Evolutionary conservation across 768 basidiomycete species (phyloP).

Genomic region (Tricholoma saponaceum): DNA sequence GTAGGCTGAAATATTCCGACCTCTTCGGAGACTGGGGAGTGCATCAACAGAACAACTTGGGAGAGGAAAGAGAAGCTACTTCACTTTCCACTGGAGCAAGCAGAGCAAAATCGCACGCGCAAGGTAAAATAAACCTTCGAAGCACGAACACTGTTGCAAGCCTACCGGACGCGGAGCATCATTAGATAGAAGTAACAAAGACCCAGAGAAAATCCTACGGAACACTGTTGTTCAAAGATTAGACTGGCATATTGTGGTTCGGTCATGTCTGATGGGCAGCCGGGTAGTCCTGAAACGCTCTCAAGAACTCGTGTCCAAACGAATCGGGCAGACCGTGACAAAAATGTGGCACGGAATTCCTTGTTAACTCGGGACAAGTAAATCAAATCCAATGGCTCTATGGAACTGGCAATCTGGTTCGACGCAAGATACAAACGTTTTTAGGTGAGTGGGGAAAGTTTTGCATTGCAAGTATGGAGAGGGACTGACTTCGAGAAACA

Average conservation of each 20-base stretch:
- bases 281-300: slow-evolving; percentile 13
- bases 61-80: too few relatives aligned
- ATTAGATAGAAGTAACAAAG: not conserved
- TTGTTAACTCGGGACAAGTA: slow-evolving; percentile 1
- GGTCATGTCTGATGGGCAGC: slow-evolving; percentile 20
- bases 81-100: slow-evolving; percentile 1
- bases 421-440: too few relatives aligned
- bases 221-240: slow-evolving; percentile 14
- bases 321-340: slow-evolving; percentile 3
- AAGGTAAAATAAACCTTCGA: slow-evolving; percentile 1
- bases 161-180: not conserved
- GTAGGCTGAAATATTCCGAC: not conserved
- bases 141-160: slow-evolving; percentile 3
- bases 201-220: slow-evolving; percentile 1
- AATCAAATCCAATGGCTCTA: slow-evolving; percentile 1
- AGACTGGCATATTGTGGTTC: slow-evolving; percentile 22
- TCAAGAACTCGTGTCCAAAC: slow-evolving; percentile 2
- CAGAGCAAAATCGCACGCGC: slow-evolving; percentile 3
- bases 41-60: not conserved
- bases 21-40: not conserved
- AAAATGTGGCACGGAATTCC: slow-evolving; percentile 3
- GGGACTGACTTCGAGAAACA: not conserved
- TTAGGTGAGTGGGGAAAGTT: not conserved
- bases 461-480: not conserved
- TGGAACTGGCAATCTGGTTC: not conserved